Base-by-base conservation (phyloP, 345 rosid species). In the Aquilaria sinensis region DNA sequence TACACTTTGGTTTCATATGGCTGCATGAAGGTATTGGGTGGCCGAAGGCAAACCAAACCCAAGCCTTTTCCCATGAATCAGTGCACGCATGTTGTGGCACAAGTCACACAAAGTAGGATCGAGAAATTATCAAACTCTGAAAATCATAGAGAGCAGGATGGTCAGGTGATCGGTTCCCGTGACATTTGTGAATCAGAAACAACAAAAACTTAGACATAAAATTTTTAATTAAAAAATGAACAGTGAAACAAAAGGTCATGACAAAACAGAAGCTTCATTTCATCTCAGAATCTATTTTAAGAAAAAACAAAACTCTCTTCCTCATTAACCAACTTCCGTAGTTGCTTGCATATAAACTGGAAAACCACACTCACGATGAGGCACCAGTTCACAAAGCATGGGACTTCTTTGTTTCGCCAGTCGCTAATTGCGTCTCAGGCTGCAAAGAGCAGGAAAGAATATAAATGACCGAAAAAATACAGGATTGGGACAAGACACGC, bases 361-460 rank as follows among this genome's bases (percentile, higher is more conserved):
- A 13, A 41, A 10, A 7, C 2, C 8, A 11, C 6, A 23, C 49
- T 75, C 46, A 66, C 11, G 77, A 73, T 16, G 77, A 76, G 29
- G 80, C 78, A 58, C 71, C 72, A 4, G 77, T 78, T 31, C 79
- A 61, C 11, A 72, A 10, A 56, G 72, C 84, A 45, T 78, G 53
- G 8, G 84, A 77, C 75, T 85, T 83, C 92, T 85, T 90, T 0
- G 96, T 80, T 70, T 84, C 77, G 74, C 83, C 78, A 30, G 96
- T 74, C 0, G 95, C 89, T 78, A 94, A 69, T 75, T 90, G 96
- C 16, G 88, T 70, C 76, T 94, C 96, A 2, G 99, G 91, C 97
- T 94, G 81, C 70, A 75, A 71, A 46, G 5, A 2, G 8, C 5
- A 32, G 54, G 13, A 32, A 37, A 37, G 37, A 57, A n/a, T 23